These are phyloP conservation scores for Oenanthe sinensis DNA, from an alignment of 129 eudicot species.

Conservation along the genomic window DNA sequence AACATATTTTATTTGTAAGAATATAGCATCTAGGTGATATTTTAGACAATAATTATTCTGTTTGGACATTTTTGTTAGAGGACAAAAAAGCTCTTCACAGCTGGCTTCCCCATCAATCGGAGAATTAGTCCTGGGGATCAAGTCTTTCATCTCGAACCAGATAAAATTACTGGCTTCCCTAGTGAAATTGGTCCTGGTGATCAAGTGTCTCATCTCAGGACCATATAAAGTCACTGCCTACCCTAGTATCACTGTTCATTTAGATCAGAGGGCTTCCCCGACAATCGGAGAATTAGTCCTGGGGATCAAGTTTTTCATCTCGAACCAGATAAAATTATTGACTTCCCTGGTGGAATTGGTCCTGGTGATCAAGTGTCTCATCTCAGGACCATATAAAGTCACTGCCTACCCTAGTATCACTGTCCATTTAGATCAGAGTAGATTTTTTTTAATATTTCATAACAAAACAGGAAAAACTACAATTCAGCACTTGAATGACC, in stretches of 20 bases:
- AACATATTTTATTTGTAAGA: neutral
- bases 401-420: neutral
- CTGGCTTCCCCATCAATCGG: neutral
- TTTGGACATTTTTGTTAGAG: neutral
- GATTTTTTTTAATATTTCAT: neutral
- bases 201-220: neutral
- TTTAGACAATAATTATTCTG: neutral
- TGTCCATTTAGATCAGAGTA: neutral
- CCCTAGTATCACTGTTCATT: neutral
- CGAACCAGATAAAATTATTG: neutral
- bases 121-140: neutral
- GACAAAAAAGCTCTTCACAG: neutral
- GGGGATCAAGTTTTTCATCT: neutral
- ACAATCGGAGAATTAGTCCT: neutral
- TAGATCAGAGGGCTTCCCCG: too few relatives aligned
- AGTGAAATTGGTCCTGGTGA: neutral
- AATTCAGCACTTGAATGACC: neutral
- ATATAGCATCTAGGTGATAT: neutral
- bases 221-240: neutral
- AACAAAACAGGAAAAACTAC: neutral
- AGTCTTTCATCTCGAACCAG: neutral
- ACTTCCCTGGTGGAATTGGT: neutral
- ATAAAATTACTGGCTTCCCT: neutral
- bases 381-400: neutral
- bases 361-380: neutral